Evolutionary conservation across 2,329 filamentous ascomycete species (phyloP).

Genomic region (Scopulariopsis brevicaulis): DNA sequence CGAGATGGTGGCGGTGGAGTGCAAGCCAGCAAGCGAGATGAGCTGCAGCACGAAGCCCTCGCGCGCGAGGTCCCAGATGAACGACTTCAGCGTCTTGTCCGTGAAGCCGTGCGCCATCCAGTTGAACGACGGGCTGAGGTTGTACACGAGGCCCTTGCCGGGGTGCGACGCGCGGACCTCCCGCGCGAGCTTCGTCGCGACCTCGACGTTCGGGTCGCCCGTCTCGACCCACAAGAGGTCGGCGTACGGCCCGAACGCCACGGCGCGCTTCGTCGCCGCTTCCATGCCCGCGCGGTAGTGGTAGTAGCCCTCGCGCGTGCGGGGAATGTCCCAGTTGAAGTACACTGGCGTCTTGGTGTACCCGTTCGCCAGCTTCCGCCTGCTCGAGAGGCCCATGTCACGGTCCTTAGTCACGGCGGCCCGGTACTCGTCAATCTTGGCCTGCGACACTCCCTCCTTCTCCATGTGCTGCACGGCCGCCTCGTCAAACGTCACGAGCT

Average conservation of each 20-base stretch:
- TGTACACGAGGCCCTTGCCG: constrained; percentile 88
- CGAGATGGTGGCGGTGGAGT: constrained; percentile 52
- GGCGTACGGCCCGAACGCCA: constrained; percentile 83
- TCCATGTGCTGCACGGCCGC: constrained; percentile 68
- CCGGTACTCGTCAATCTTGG: constrained; percentile 58
- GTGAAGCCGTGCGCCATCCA: constrained; percentile 95
- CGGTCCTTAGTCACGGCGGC: constrained; percentile 48
- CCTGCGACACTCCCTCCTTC: constrained; percentile 49
- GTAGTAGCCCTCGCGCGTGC: constrained; percentile 89
- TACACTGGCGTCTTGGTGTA: constrained; percentile 58
- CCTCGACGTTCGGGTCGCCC: constrained; percentile 71
- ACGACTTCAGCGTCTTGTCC: constrained; percentile 70
- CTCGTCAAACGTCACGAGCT: constrained; percentile 85
- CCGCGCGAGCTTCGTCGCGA: constrained; percentile 63
- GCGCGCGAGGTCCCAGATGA: constrained; percentile 92
- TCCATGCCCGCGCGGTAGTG: constrained; percentile 76
- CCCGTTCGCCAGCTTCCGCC: constrained; percentile 59
- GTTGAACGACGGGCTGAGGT: constrained; percentile 94
- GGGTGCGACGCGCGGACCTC: constrained; percentile 62
- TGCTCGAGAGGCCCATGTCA: constrained; percentile 67
- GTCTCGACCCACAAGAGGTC: constrained; percentile 98
- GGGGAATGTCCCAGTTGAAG: constrained; percentile 86
- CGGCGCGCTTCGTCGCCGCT: constrained; percentile 84
- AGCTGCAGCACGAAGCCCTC: constrained; percentile 69
- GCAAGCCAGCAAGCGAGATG: constrained; percentile 54